Percentiles rank a stretch among this genome's conserved stretches.
phyloP scores from a whole-genome alignment of 1,284 basidiomycete genomes.

The Afroboletus lepidellus region DNA sequence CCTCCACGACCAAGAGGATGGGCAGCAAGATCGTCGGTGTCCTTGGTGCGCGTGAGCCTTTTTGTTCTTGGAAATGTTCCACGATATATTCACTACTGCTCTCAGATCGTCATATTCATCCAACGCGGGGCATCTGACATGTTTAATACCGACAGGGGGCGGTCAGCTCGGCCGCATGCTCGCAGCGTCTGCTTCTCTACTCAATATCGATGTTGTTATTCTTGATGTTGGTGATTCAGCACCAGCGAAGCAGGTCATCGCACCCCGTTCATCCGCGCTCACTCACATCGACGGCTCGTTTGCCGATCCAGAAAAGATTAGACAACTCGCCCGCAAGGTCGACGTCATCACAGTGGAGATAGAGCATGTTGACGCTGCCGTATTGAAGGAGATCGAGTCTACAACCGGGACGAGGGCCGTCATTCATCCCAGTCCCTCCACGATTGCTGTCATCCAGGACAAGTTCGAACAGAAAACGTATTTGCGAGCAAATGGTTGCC shows the following conservation, averaged over 20 bases:
- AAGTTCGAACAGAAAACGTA: slow-evolving; percentile 91
- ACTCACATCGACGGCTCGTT: slow-evolving; percentile 90
- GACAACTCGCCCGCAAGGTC: slow-evolving; percentile 75
- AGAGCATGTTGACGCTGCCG: slow-evolving; percentile 88
- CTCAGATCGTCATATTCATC: slow-evolving; percentile 13
- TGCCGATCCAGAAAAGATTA: slow-evolving; percentile 78
- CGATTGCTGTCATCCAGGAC: slow-evolving; percentile 92
- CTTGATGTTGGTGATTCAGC: slow-evolving; percentile 80
- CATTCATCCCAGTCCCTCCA: slow-evolving; percentile 84
- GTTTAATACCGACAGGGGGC: slow-evolving; percentile 62
- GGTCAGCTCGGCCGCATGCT: slow-evolving; percentile 99
- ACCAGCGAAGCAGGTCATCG: slow-evolving; percentile 90
- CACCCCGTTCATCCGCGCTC: slow-evolving; percentile 47
- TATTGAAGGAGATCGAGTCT: slow-evolving; percentile 67
- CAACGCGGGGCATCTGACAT: slow-evolving; percentile 11
- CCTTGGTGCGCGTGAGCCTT: slow-evolving; percentile 30
- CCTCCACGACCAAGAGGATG: slow-evolving; percentile 16
- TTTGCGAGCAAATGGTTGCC: slow-evolving; percentile 57
- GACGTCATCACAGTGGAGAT: slow-evolving; percentile 96
- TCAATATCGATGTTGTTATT: slow-evolving; percentile 86
- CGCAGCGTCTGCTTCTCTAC: slow-evolving; percentile 84
- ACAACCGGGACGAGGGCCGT: slow-evolving; percentile 43
- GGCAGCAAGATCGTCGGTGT: slow-evolving; percentile 27
- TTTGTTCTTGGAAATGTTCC: neutral
- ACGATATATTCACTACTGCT: slow-evolving; percentile 6